Conservation (phyloP, 371 early-diverging fungal genomes). For the Hamiltosporidium magnivora region DNA sequence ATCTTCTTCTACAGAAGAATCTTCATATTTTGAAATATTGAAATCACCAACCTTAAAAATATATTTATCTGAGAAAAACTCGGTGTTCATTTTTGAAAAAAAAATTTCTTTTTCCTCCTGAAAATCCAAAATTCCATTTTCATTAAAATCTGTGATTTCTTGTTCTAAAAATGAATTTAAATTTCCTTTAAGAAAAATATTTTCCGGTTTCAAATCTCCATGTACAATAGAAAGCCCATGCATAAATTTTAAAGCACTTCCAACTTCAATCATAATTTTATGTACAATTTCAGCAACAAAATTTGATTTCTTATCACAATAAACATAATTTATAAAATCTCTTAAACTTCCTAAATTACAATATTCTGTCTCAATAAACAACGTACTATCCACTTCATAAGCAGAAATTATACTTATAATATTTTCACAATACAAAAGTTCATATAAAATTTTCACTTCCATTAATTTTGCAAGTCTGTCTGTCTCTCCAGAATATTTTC, state of each 20-base stretch:
- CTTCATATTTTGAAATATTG: conserved; percentile 32
- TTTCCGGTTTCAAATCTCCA: conserved; percentile 57
- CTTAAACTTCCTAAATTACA: conserved; percentile 3
- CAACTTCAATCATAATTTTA: conserved; percentile 18
- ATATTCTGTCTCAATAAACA: conserved; percentile 37
- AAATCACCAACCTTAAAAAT: conserved; percentile 46
- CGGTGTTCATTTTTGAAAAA: neutral
- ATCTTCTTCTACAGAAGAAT: conserved; percentile 16
- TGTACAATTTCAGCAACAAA: neutral
- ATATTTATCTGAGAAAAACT: neutral
- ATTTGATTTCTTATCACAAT: neutral
- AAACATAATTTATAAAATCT: neutral
- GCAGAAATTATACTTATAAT: neutral
- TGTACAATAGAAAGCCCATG: conserved; percentile 53
- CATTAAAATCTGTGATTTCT: neutral
- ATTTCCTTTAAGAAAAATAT: conserved; percentile 26
- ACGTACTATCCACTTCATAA: conserved; percentile 24
- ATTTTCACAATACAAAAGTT: neutral
- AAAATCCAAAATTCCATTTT: neutral
- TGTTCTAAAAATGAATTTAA: neutral
- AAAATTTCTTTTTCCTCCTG: neutral
- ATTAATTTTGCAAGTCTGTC: neutral
- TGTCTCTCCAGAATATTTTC: neutral
- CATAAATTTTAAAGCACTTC: conserved; percentile 44
- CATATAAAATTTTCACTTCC: neutral